Conservation (phyloP, 495 filamentous ascomycete genomes). For the Penicillium macrosclerotiorum region DNA sequence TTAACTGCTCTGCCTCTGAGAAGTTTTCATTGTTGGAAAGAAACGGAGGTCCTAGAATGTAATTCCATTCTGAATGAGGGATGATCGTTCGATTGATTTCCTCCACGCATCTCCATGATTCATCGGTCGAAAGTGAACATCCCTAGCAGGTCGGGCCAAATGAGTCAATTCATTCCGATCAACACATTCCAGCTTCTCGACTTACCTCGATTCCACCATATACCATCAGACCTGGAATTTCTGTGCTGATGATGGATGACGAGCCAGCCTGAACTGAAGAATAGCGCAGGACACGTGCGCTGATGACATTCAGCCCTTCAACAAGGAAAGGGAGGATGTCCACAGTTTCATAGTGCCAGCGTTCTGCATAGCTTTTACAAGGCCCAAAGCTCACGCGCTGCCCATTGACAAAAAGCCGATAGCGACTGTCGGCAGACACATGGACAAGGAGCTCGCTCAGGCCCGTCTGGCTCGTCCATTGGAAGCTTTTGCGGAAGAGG, state of each 20-base stretch:
- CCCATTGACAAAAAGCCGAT: slow-evolving; percentile 27
- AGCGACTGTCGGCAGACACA: slow-evolving; percentile 31
- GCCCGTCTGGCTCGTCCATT: background rate
- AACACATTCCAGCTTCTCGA: background rate
- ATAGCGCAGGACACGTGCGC: slow-evolving; percentile 24
- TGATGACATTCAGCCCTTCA: slow-evolving; percentile 18
- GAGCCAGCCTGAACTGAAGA: slow-evolving; percentile 15
- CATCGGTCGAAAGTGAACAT: slow-evolving; percentile 12
- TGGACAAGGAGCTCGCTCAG: slow-evolving; percentile 8
- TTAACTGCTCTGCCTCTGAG: slow-evolving; percentile 3
- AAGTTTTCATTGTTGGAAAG: slow-evolving; percentile 23
- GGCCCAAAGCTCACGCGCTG: slow-evolving; percentile 24
- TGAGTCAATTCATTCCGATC: background rate
- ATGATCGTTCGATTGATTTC: slow-evolving; percentile 14
- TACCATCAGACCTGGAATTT: slow-evolving; percentile 22
- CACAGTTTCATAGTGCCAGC: slow-evolving; percentile 27
- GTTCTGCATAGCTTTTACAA: slow-evolving; percentile 21
- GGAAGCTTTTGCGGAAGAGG: slow-evolving; percentile 25
- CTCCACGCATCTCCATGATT: slow-evolving; percentile 18
- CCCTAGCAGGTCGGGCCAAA: background rate
- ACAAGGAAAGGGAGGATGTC: slow-evolving; percentile 22
- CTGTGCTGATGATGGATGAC: slow-evolving; percentile 18
- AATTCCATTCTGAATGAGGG: slow-evolving; percentile 22
- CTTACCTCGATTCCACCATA: slow-evolving; percentile 9
- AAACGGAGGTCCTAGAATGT: slow-evolving; percentile 24